Evolutionary conservation across 2,329 filamentous ascomycete genomes (phyloP).

Genomic region (Hyphodiscus sp.): DNA sequence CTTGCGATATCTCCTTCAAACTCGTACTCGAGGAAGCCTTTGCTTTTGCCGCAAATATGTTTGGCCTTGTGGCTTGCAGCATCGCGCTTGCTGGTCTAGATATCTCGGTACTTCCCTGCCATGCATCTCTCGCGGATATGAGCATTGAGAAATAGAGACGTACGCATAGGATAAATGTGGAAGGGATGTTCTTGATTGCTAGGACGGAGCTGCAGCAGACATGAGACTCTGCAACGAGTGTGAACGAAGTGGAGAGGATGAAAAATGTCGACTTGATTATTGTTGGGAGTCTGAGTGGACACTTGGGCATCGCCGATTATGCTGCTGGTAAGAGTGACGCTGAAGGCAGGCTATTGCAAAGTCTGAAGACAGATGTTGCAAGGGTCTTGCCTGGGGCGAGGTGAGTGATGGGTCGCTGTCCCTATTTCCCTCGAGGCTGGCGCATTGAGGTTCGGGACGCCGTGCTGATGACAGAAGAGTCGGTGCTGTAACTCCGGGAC

Average conservation of each 20-base stretch:
- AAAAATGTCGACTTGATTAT: conserved; percentile 37
- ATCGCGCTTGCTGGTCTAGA: conserved; percentile 39
- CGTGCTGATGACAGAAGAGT: conserved; percentile 30
- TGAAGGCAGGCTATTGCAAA: conserved; percentile 37
- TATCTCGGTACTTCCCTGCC: conserved; percentile 35
- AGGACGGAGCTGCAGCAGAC: conserved; percentile 37
- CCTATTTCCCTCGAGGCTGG: too few relatives aligned
- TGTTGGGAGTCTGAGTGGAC: conserved; percentile 39
- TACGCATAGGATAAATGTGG: conserved; percentile 38
- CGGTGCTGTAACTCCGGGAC: conserved; percentile 41
- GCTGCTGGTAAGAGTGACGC: conserved; percentile 40
- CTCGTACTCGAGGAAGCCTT: conserved; percentile 29
- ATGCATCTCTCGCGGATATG: conserved; percentile 35
- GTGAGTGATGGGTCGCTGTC: conserved; percentile 3
- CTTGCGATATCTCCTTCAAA: conserved; percentile 30
- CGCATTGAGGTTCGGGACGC: not conserved
- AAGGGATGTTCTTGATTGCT: conserved; percentile 37
- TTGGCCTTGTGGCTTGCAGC: conserved; percentile 31
- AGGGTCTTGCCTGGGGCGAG: conserved; percentile 28
- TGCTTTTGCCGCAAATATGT: conserved; percentile 24
- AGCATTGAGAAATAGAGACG: conserved; percentile 33
- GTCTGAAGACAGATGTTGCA: conserved; percentile 35
- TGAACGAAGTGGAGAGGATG: conserved; percentile 12
- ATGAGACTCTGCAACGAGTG: conserved; percentile 15
- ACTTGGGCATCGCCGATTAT: conserved; percentile 39